Evolutionary conservation across 495 filamentous ascomycete genomes (phyloP).

Genomic region (Penicillium pancosmium): DNA sequence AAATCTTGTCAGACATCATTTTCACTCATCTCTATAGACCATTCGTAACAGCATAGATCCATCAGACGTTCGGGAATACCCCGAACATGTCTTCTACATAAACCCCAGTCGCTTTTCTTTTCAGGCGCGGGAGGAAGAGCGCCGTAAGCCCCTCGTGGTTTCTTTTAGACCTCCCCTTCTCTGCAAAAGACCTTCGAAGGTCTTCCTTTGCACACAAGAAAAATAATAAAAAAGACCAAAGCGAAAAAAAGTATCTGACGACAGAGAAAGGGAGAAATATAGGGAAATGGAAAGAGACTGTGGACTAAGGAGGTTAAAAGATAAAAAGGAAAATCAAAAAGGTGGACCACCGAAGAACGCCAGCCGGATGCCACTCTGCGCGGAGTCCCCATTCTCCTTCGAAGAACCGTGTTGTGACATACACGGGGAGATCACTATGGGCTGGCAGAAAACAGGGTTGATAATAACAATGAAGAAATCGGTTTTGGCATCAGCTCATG

Average conservation of each 20-base stretch:
- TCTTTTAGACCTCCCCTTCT: conserved; percentile 18
- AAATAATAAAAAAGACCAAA: conserved; percentile 10
- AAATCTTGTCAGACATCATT: conserved; percentile 32
- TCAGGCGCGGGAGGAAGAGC: conserved; percentile 8
- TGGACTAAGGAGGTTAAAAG: conserved; percentile 34
- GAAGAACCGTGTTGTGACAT: conserved; percentile 41
- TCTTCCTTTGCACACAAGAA: conserved; percentile 17
- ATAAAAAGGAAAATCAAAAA: conserved; percentile 41
- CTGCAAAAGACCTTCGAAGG: conserved; percentile 17
- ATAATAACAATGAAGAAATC: conserved; percentile 40
- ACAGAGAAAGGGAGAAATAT: conserved; percentile 14
- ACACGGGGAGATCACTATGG: conserved; percentile 45
- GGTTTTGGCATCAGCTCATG: conserved; percentile 36
- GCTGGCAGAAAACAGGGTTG: conserved; percentile 40
- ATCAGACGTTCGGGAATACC: conserved; percentile 24
- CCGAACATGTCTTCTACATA: conserved; percentile 27
- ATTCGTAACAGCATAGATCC: conserved; percentile 53
- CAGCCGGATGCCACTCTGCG: conserved; percentile 54
- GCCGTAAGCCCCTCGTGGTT: conserved; percentile 11
- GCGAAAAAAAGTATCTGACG: conserved; percentile 9
- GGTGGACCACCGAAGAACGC: conserved; percentile 53
- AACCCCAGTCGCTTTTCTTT: conserved; percentile 21
- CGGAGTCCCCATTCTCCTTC: conserved; percentile 37
- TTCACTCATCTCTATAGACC: conserved; percentile 49
- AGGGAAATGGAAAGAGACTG: conserved; percentile 28